A percentile compares a stretch with the other conserved stretches of the same genome.
Conservation (phyloP, 2,329 filamentous ascomycete genomes). For the Periconia digitata region DNA sequence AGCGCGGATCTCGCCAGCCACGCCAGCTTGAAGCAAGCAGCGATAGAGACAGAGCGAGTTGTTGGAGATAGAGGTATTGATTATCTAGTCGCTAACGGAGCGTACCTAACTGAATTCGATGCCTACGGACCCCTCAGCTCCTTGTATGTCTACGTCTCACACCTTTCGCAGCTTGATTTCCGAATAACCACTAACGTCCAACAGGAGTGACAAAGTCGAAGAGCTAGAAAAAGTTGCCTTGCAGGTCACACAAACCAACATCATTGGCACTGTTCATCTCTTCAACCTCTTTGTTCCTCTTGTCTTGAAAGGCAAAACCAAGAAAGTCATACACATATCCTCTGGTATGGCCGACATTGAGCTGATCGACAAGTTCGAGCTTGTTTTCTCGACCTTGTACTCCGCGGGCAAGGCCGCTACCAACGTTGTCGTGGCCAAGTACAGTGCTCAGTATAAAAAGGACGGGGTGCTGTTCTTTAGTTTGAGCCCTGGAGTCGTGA, state of each 20-base stretch:
- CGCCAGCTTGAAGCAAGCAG: constrained; percentile 38
- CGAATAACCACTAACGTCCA: too few species aligned
- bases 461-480: constrained; percentile 23
- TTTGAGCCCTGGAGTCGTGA: constrained; percentile 22
- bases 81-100: constrained; percentile 47
- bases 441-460: constrained; percentile 35
- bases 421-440: constrained; percentile 48
- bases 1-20: constrained; percentile 37
- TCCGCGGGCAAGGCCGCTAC: constrained; percentile 44
- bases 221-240: constrained; percentile 13
- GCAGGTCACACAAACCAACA: constrained; percentile 26
- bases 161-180: constrained; percentile 2
- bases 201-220: background rate
- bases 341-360: constrained; percentile 40
- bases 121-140: constrained; percentile 15
- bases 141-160: constrained; percentile 8
- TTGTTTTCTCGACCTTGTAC: constrained; percentile 35
- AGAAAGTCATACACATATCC: constrained; percentile 49
- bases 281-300: constrained; percentile 47
- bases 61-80: constrained; percentile 40
- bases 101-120: constrained; percentile 23
- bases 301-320: constrained; percentile 40
- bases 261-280: constrained; percentile 31
- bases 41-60: constrained; percentile 32
- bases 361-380: constrained; percentile 20